Evolutionary conservation across 371 early-diverging fungal species (phyloP), one percentile per base, ranked within the genome.

Genomic region (Chytridium lagenaria): DNA sequence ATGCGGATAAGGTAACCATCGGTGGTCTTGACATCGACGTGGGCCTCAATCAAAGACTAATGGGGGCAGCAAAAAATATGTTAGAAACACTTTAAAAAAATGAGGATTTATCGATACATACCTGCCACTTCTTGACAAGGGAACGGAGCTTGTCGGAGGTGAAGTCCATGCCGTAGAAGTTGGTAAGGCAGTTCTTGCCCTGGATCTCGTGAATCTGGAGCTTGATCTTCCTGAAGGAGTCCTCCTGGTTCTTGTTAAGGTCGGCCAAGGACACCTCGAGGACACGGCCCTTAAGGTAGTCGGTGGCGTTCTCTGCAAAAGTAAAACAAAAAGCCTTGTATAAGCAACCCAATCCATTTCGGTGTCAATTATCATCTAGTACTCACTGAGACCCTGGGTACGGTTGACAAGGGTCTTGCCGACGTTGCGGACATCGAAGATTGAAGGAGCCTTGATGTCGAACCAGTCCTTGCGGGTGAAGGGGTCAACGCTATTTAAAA

Each of bases 101-200:
- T 23, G 57, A 26, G 69, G 23, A 1, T 52, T 30, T 19, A 33
- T 65, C 16, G 37, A 39, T 16, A 71, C 84, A 1, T 72, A 89
- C 88, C 85, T 98, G 99, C 99, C 99, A 99, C 93, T 99, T 99
- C 93, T 96, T 97, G 87, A 99, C 95, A 87, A 99, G 91, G 82
- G 98, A 98, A 81, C 98, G 93, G 86, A 98, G 92, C 93, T 99
- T 99, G 90, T 99, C 99, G 72, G 97, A 93, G 81, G 99, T 98
- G 89, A 99, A 92, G 87, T 96, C 95, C 99, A 99, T 99, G 78
- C 99, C 95, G 94, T 99, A 92, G 92, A 99, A 99, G 92, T 95
- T 95, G 92, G 99, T 97, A 69, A 99, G 91, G 90, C 97, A 95
- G 93, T 95, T 97, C 89, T 93, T 95, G 81, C 99, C 99, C 81